Base-by-base conservation (phyloP, 768 basidiomycete species). In the Boletus speciosus region DNA sequence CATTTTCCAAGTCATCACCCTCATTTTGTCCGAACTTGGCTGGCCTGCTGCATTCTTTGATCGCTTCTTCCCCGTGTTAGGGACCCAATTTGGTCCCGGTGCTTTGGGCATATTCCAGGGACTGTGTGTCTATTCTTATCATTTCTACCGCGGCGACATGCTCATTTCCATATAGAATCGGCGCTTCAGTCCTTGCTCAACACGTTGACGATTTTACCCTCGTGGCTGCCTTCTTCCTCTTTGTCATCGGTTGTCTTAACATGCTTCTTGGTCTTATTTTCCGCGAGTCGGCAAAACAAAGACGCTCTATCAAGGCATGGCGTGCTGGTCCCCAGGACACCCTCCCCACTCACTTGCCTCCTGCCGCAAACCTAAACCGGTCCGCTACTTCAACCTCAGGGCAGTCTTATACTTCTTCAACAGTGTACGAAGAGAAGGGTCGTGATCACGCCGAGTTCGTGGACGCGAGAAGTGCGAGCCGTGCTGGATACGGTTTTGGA, bases 201-300 rank as follows among this genome's bases (percentile, higher is more conserved):
- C 80, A 85, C 69, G 90, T 93, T 54, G 85, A 92, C 63, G 84
- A 82, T 56, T 95, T 96, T 76, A 84, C 92, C 21, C 89, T 95
- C 66, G 93, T 93, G 57, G 79, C 92, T 5, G 92, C 88, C 44
- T 95, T 95, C 78, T 86, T 96, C 77, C 81, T 96, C 56, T 96
- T 96, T 76, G 80, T 91, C 48, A 65, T 96, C 54, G 93, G 93
- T n/a, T 93, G 90, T 71, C 71, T 96, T 51, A 93, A 96, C 75
- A 84, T 93, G 61, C 69, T 93, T 54, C 76, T 85, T 57, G 88
- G 88, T 39, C 79, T 90, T 60, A 79, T 87, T 67, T 89, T 84
- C 78, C 82, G 84, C 51, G 76, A 79, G 60, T 76, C 74, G 2
- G 83, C 81, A 53, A 86, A 84, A 61, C 55, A 71, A 19, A 84